Base-by-base conservation (phyloP, 441 rosid genomes). In the Gossypium gossypioides region DNA sequence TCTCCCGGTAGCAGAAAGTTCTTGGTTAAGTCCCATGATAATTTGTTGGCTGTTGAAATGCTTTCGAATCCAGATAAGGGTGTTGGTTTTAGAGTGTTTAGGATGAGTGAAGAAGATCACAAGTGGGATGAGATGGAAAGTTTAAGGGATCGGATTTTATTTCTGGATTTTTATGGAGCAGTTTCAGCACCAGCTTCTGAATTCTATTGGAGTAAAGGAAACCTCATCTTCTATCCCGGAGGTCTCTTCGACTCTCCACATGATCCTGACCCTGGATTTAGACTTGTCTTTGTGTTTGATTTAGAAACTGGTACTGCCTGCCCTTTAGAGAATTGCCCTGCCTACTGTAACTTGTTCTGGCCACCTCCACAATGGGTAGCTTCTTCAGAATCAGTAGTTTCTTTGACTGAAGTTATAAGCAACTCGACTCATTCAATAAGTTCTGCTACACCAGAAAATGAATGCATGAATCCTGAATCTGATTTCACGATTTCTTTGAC, bases 41-140 rank as follows among this genome's bases (percentile, higher is more conserved):
- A 48, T 48, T n/a, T 67, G 58, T 48, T 67, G 42, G 58, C 42
- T 24, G 24, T 67, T 48, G 71, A 67, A 67, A 67, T 67, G 71
- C 13, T 67, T 32, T 34, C n/a, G 6, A 4, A 12, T 12, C 5
- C 4, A 1, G 52, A n/a, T 13, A 2, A 48, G 21, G 48, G 9
- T 2, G n/a, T 12, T 65, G 58, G 56, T 50, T 65, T 65, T 13
- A 65, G 55, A 44, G 24, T 44, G 13, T 65, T 65, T 34, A 65
- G 37, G 34, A 5, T 65, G 37, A 1, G 46, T 22, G 21, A 65
- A 65, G 55, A 65, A 64, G 34, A 42, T 10, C 34, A 6, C 12
- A 63, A 32, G 25, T 34, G 70, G 69, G 50, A 54, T 21, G 22
- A 29, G 13, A 63, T 48, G 16, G 56, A 52, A 15, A 29, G 48